phyloP scores from a whole-genome alignment of 1,284 basidiomycete genomes.

The Cutaneotrichosporon cyanovorans region DNA sequence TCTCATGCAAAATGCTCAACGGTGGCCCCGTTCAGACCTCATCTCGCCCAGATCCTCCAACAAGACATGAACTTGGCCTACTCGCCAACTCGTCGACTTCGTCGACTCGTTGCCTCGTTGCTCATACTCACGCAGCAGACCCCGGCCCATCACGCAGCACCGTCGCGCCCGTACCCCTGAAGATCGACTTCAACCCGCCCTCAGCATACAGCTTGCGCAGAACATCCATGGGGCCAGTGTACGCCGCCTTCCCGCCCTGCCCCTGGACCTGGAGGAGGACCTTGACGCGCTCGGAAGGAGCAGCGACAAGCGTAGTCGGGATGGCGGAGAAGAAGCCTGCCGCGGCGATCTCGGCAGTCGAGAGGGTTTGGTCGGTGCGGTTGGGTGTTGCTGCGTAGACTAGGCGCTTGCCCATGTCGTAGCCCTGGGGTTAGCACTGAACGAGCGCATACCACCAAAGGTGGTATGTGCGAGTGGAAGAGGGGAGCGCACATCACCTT shows the following conservation, averaged over 20 bases:
- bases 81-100: too few relatives aligned
- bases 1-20: too few relatives aligned
- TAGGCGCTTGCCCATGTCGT: conserved; percentile 86
- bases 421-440: conserved; percentile 57
- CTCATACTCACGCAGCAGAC: conserved; percentile 86
- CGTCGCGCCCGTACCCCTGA: conserved; percentile 86
- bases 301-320: conserved; percentile 84
- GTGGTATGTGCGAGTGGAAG: background rate
- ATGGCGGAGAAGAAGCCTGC: conserved; percentile 94
- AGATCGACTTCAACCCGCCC: conserved; percentile 87
- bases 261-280: conserved; percentile 94
- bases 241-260: conserved; percentile 67
- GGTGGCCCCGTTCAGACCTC: too few relatives aligned
- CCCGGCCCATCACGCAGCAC: conserved; percentile 92
- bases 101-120: too few relatives aligned
- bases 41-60: too few relatives aligned
- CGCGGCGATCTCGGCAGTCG: conserved; percentile 74
- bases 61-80: too few relatives aligned
- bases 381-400: conserved; percentile 57
- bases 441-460: too few relatives aligned
- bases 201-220: conserved; percentile 87
- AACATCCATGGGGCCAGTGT: conserved; percentile 88
- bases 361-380: conserved; percentile 51
- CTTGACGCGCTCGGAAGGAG: conserved; percentile 94
- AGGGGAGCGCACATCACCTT: too few relatives aligned